phyloP scores from a whole-genome alignment of 2,329 filamentous ascomycete species.

The Arthrinium phaeospermum region DNA sequence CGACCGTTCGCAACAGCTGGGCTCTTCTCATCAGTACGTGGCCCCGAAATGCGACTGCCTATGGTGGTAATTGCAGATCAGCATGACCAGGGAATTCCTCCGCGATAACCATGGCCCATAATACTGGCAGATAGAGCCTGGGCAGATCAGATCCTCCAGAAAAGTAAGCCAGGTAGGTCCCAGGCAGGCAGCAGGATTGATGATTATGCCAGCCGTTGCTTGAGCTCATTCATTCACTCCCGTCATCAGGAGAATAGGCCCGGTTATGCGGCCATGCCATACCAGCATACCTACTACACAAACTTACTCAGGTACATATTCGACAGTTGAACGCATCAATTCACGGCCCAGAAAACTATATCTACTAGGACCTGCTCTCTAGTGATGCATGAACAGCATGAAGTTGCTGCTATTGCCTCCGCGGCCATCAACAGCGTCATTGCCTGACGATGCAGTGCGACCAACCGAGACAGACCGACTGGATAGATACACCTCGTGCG shows the following conservation, averaged over 20 bases:
- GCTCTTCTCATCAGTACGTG: neutral
- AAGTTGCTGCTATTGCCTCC: neutral
- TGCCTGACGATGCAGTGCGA: slow-evolving; percentile 8
- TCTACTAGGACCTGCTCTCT: neutral
- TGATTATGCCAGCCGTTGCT: neutral
- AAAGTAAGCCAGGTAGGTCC: neutral
- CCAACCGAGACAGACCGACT: slow-evolving; percentile 14
- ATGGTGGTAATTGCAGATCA: neutral
- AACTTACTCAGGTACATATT: neutral
- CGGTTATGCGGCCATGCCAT: slow-evolving; percentile 9
- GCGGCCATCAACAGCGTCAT: neutral
- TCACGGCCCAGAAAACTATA: neutral
- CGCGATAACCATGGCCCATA: neutral
- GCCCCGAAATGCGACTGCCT: neutral
- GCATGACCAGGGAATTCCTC: neutral
- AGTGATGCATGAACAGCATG: slow-evolving; percentile 9
- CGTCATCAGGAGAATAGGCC: slow-evolving; percentile 8
- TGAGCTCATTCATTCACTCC: neutral
- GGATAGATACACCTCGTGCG: slow-evolving; percentile 9
- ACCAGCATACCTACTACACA: neutral
- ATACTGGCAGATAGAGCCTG: neutral
- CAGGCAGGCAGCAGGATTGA: neutral
- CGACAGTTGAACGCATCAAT: neutral
- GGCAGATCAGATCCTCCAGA: neutral
- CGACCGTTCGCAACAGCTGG: neutral